Conservation (phyloP, 768 basidiomycete genomes). For the Coprinopsis cinerea region DNA sequence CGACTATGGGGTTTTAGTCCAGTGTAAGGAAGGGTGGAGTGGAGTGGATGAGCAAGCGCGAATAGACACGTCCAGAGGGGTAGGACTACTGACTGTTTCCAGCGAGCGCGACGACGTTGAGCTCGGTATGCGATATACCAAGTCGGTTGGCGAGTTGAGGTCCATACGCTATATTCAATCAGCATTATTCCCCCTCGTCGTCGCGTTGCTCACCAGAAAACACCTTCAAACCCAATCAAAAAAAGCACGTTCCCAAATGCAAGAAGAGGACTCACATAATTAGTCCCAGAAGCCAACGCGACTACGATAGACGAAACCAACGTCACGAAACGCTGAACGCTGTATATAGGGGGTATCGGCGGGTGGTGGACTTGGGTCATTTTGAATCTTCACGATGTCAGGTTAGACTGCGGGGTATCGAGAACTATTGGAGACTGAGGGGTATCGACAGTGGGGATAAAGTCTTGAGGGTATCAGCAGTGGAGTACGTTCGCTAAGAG, state of each 20-base stretch:
- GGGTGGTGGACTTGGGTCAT: background rate
- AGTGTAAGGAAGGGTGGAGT: too few species aligned
- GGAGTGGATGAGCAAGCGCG: background rate
- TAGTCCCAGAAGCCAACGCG: slow-evolving; percentile 61
- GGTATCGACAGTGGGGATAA: too few species aligned
- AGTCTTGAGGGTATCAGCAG: too few species aligned
- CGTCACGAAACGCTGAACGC: slow-evolving; percentile 37
- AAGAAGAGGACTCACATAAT: slow-evolving; percentile 49
- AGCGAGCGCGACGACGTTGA: slow-evolving; percentile 77
- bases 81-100: slow-evolving; percentile 55
- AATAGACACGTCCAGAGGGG: slow-evolving; percentile 5
- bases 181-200: slow-evolving; percentile 2
- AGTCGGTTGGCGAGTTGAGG: slow-evolving; percentile 82
- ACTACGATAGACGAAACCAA: slow-evolving; percentile 55
- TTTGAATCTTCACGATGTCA: background rate
- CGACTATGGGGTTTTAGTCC: too few species aligned
- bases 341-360: slow-evolving; percentile 14
- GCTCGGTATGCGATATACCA: slow-evolving; percentile 68
- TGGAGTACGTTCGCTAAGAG: too few species aligned
- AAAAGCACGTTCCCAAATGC: slow-evolving; percentile 1
- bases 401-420: too few species aligned
- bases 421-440: too few species aligned
- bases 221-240: slow-evolving; percentile 22
- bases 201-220: slow-evolving; percentile 43
- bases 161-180: slow-evolving; percentile 55